These are phyloP conservation scores for Penicillium nordicum DNA, from an alignment of 2,329 filamentous ascomycete genomes.

Conservation along the genomic window DNA sequence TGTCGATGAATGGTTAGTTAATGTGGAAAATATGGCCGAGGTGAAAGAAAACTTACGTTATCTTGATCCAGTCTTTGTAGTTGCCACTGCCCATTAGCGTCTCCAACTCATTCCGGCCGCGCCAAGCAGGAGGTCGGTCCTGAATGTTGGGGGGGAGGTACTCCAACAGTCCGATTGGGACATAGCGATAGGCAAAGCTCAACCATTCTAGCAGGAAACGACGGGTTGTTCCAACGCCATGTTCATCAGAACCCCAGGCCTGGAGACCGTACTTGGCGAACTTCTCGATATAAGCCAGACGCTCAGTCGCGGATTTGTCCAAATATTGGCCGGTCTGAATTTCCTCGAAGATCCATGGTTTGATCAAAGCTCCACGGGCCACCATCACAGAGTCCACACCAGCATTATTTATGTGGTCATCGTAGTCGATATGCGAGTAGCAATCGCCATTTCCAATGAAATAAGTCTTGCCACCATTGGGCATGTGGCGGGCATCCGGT, in stretches of 20 bases:
- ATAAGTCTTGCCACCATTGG: slow-evolving; percentile 71
- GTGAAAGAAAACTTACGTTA: slow-evolving; percentile 63
- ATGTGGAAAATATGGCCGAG: neutral
- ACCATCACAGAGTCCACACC: slow-evolving; percentile 95
- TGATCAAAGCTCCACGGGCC: slow-evolving; percentile 90
- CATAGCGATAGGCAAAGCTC: slow-evolving; percentile 88
- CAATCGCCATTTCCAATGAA: slow-evolving; percentile 97
- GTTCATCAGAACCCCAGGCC: slow-evolving; percentile 92
- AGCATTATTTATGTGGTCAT: slow-evolving; percentile 69
- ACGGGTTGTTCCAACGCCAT: slow-evolving; percentile 84
- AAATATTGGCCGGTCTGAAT: slow-evolving; percentile 89
- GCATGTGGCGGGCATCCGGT: slow-evolving; percentile 68
- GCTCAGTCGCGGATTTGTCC: slow-evolving; percentile 87
- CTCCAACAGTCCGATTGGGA: slow-evolving; percentile 84
- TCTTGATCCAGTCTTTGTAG: slow-evolving; percentile 98
- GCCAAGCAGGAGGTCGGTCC: slow-evolving; percentile 80
- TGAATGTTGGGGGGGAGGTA: slow-evolving; percentile 83
- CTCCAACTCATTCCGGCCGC: slow-evolving; percentile 84
- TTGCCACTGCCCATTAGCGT: slow-evolving; percentile 86
- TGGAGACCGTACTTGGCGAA: slow-evolving; percentile 89
- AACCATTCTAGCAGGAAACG: slow-evolving; percentile 94
- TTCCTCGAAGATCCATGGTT: slow-evolving; percentile 98
- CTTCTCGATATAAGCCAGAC: slow-evolving; percentile 79
- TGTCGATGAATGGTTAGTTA: slow-evolving; percentile 7
- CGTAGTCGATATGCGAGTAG: slow-evolving; percentile 88